These are phyloP conservation scores for Rhodosorus marinus DNA, from an alignment of 23 red algal species.

Conservation along the genomic window DNA sequence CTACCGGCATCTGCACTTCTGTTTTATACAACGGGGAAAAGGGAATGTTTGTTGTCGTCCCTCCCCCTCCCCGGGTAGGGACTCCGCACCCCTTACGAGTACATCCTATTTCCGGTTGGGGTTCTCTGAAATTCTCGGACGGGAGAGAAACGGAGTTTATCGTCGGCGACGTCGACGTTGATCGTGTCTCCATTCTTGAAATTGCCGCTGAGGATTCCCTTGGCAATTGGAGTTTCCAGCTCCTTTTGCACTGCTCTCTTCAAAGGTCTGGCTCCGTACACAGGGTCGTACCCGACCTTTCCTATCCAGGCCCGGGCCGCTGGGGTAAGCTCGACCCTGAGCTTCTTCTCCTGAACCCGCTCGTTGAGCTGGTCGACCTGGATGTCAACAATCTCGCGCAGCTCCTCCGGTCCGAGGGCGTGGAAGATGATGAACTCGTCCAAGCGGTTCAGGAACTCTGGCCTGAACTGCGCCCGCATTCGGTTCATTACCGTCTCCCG, in stretches of 20 bases:
- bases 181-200: constrained; percentile 50
- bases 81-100: too few species aligned
- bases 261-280: constrained; percentile 77
- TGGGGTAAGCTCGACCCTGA: constrained; percentile 28
- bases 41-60: too few species aligned
- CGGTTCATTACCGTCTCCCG: constrained; percentile 58
- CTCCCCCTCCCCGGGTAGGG: too few species aligned
- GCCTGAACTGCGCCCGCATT: constrained; percentile 71
- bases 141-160: too few species aligned
- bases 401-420: constrained; percentile 29
- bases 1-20: too few species aligned
- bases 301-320: constrained; percentile 69
- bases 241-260: constrained; percentile 74
- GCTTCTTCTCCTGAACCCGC: constrained; percentile 49
- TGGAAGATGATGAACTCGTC: constrained; percentile 99
- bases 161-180: constrained; percentile 2
- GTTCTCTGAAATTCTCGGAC: too few species aligned
- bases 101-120: too few species aligned
- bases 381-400: constrained; percentile 70
- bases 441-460: constrained; percentile 95
- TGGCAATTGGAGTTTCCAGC: constrained; percentile 86
- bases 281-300: constrained; percentile 72
- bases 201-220: constrained; percentile 64
- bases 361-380: constrained; percentile 66
- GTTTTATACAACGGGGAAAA: too few species aligned